Base-by-base conservation (phyloP, 2,329 filamentous ascomycete species). In the Fusarium nygamai region DNA sequence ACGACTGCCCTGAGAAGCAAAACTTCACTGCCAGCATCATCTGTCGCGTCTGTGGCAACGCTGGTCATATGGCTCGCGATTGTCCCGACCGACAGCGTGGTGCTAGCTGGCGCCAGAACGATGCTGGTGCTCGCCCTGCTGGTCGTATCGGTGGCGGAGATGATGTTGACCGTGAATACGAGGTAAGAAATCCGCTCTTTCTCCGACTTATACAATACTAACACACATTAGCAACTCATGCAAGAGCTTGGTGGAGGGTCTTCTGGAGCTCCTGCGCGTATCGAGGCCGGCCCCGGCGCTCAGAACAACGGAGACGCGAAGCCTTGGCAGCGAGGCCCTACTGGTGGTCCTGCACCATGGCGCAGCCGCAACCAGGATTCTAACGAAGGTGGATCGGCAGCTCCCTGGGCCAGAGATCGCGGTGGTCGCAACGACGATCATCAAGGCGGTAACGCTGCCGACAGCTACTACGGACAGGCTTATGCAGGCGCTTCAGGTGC, bases 11-110 rank as follows among this genome's bases (percentile, higher is more conserved):
- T 20, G 94, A 99, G 85, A 94, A 96, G 83, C 94, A 95, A 82
- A 99, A 99, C 85, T 98, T 93, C 85, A 99, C 96, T n/a, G 95
- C 96, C 79, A 98, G 95, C 85, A 98, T 99, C 82, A 98, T 99
- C 81, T 99, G 96, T 85, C 95, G 96, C 79, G 93, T 98, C 78
- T 99, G 96, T 86, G 96, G 96, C 77, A 98, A 98, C 82, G 95
- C 96, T 75, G 96, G 96, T 27, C 96, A 99, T 80, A 98, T 99
- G 95, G 96, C 95, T 77, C 92, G 96, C 78, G 96, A 99, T 85
- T 99, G 96, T 89, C 95, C 96, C 51, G 96, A 99, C 81, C 90
- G 96, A 81, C 94, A 96, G 86, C 92, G 94, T 81, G 96, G 96
- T 79, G 91, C 92, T 51, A 95, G 93, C 83, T 98, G 94, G 94